Conservation (phyloP, 306 rosid species). For the Prunus fruticosa region DNA sequence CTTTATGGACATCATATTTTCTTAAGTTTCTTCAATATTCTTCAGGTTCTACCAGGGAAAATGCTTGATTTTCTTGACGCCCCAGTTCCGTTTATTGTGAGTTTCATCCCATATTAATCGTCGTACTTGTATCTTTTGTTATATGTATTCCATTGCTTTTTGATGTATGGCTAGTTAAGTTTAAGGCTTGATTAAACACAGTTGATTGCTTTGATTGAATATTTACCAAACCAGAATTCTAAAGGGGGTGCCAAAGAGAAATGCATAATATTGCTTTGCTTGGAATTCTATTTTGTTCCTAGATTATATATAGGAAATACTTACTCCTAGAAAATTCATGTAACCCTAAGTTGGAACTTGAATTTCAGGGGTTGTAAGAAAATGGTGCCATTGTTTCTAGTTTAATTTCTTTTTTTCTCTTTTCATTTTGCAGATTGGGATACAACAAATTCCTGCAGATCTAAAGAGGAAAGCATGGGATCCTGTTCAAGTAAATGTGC, state of each 20-base stretch:
- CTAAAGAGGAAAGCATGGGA: conserved; percentile 56
- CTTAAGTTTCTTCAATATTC: conserved; percentile 30
- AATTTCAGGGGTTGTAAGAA: background rate
- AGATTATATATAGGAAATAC: background rate
- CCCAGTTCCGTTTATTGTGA: conserved; percentile 94
- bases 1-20: background rate
- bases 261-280: background rate
- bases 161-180: background rate
- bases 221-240: background rate
- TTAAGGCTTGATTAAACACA: background rate
- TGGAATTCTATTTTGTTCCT: conserved; percentile 4
- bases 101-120: conserved; percentile 20
- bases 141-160: background rate
- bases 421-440: conserved; percentile 66
- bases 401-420: conserved; percentile 17
- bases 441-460: conserved; percentile 56
- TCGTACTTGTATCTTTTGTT: background rate
- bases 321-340: background rate
- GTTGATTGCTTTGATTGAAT: background rate
- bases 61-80: conserved; percentile 96
- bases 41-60: conserved; percentile 74
- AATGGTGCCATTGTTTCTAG: conserved; percentile 10
- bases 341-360: background rate
- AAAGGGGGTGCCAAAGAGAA: background rate
- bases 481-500: conserved; percentile 55